phyloP scores from a whole-genome alignment of 2,329 filamentous ascomycete species.

The Davidsoniella eucalypti region DNA sequence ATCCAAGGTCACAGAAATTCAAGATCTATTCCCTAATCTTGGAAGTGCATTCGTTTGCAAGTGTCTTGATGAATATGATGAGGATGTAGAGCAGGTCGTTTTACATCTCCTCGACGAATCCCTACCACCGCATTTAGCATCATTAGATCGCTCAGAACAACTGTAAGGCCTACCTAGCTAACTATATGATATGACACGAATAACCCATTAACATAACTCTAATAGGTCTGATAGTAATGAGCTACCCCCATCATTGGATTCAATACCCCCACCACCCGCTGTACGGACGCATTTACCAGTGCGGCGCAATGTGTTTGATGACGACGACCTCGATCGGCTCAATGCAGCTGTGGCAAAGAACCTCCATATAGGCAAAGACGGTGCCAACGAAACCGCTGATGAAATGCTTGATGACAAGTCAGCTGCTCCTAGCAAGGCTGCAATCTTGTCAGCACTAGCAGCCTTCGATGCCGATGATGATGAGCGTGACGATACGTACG shows the following conservation, averaged over 20 bases:
- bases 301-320: slow-evolving; percentile 61
- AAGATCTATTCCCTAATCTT: slow-evolving; percentile 81
- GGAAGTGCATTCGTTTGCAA: slow-evolving; percentile 68
- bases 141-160: slow-evolving; percentile 46
- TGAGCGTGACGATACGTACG: slow-evolving; percentile 93
- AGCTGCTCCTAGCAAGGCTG: slow-evolving; percentile 57
- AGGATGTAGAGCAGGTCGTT: slow-evolving; percentile 64
- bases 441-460: slow-evolving; percentile 74
- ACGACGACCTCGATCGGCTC: slow-evolving; percentile 63
- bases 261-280: slow-evolving; percentile 16
- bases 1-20: slow-evolving; percentile 76
- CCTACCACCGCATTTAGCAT: slow-evolving; percentile 50
- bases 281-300: slow-evolving; percentile 26
- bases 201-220: background rate
- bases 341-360: slow-evolving; percentile 42
- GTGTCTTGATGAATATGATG: slow-evolving; percentile 61
- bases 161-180: slow-evolving; percentile 24
- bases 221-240: no score
- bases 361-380: slow-evolving; percentile 64
- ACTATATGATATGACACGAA: no score
- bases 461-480: slow-evolving; percentile 89
- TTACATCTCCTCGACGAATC: slow-evolving; percentile 66
- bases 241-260: slow-evolving; percentile 15
- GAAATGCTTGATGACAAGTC: slow-evolving; percentile 50
- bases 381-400: slow-evolving; percentile 50